Percentiles rank a stretch among this genome's conserved stretches.
These are phyloP conservation scores for Mycena rosella DNA, from an alignment of 768 basidiomycete genomes.

Conservation along the genomic window DNA sequence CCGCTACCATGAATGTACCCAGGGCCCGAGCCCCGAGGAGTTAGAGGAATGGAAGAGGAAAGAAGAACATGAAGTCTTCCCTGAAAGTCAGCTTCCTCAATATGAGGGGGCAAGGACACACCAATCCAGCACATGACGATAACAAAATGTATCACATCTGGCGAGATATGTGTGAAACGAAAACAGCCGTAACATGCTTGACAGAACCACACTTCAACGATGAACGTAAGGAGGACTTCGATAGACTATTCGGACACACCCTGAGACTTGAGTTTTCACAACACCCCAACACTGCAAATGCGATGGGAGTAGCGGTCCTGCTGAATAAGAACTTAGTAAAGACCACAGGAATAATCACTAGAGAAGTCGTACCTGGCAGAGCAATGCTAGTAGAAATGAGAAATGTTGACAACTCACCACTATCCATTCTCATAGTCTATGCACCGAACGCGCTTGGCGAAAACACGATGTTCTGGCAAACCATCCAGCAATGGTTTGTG, in stretches of 20 bases:
- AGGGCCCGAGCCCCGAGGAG: neutral
- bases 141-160: slow-evolving; percentile 1
- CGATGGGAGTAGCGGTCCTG: too few relatives aligned
- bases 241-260: neutral
- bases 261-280: neutral
- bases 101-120: neutral
- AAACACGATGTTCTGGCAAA: too few relatives aligned
- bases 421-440: too few relatives aligned
- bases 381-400: too few relatives aligned
- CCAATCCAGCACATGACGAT: neutral
- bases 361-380: too few relatives aligned
- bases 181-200: neutral
- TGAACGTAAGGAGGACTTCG: neutral
- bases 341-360: too few relatives aligned
- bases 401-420: too few relatives aligned
- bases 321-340: too few relatives aligned
- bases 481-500: neutral
- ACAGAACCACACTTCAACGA: neutral
- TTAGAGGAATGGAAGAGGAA: neutral
- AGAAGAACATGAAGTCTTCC: neutral
- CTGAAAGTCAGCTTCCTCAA: neutral
- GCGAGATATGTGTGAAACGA: neutral
- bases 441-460: too few relatives aligned
- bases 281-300: neutral
- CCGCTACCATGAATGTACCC: neutral